Percentiles rank a stretch among this genome's conserved stretches.
These are phyloP conservation scores for Annulohypoxylon moriforme DNA, from an alignment of 495 filamentous ascomycete genomes.

Conservation along the genomic window DNA sequence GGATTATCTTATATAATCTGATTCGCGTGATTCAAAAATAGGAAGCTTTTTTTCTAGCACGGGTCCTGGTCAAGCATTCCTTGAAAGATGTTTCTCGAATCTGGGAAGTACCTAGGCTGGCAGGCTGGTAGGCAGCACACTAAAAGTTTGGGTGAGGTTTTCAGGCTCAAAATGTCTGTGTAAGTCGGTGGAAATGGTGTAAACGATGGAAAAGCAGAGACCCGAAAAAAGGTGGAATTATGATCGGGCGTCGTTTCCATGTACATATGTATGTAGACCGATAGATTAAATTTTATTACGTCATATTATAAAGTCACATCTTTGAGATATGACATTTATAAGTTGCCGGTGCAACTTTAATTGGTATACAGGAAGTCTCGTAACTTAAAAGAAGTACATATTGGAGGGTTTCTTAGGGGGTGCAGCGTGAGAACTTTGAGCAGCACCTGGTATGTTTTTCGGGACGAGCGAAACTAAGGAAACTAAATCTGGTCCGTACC, in stretches of 20 bases:
- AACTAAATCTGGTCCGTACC: conserved; percentile 15
- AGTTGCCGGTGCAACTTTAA: conserved; percentile 19
- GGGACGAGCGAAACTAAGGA: conserved; percentile 22
- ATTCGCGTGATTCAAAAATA: conserved; percentile 38
- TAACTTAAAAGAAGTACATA: conserved; percentile 27
- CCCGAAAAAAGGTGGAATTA: neutral
- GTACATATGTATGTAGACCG: neutral
- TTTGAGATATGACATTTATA: neutral
- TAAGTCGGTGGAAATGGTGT: neutral
- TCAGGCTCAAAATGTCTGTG: neutral
- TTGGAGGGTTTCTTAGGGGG: conserved; percentile 1
- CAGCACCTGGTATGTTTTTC: conserved; percentile 6
- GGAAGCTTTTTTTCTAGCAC: conserved; percentile 29
- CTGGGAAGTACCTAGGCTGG: neutral
- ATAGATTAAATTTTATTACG: neutral
- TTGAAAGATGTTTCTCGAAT: conserved; percentile 38
- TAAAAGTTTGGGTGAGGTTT: neutral
- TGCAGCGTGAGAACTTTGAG: conserved; percentile 5
- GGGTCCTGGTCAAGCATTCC: conserved; percentile 28
- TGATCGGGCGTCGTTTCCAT: neutral
- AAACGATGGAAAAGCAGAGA: neutral
- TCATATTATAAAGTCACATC: neutral
- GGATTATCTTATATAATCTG: conserved; percentile 30
- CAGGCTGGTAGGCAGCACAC: neutral
- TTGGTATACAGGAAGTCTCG: conserved; percentile 17